These are phyloP conservation scores for Tritrichomonas musculus DNA, from an alignment of 208 protist species.

Conservation along the genomic window DNA sequence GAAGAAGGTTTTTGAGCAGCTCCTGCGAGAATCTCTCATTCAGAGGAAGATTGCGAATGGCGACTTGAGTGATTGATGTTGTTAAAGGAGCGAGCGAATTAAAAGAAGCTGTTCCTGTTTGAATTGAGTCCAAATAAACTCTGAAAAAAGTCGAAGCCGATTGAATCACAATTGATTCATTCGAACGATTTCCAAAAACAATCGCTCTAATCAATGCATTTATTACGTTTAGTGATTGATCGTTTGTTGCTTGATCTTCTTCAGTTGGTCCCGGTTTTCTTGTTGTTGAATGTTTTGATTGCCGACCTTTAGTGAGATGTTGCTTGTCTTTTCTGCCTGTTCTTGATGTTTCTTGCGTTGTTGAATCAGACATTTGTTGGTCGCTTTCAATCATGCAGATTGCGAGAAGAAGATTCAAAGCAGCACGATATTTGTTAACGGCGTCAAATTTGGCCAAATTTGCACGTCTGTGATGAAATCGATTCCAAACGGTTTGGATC, in stretches of 20 bases:
- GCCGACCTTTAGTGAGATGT: neutral
- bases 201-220: neutral
- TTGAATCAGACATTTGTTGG: neutral
- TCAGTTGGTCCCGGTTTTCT: neutral
- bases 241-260: neutral
- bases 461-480: neutral
- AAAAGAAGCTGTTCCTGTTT: neutral
- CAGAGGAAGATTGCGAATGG: neutral
- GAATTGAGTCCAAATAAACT: neutral
- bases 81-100: neutral
- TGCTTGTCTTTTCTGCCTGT: neutral
- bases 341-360: neutral
- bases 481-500: neutral
- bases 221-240: neutral
- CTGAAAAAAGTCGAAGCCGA: neutral
- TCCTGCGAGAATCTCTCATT: neutral
- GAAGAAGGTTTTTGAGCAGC: neutral
- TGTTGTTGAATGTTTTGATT: neutral
- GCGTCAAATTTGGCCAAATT: neutral
- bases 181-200: neutral
- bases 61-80: neutral
- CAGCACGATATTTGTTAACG: neutral
- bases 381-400: neutral
- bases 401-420: neutral
- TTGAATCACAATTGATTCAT: neutral